Evolutionary conservation across 768 basidiomycete genomes (phyloP), one percentile per base, ranked within the genome.

Genomic region (Panus rudis): DNA sequence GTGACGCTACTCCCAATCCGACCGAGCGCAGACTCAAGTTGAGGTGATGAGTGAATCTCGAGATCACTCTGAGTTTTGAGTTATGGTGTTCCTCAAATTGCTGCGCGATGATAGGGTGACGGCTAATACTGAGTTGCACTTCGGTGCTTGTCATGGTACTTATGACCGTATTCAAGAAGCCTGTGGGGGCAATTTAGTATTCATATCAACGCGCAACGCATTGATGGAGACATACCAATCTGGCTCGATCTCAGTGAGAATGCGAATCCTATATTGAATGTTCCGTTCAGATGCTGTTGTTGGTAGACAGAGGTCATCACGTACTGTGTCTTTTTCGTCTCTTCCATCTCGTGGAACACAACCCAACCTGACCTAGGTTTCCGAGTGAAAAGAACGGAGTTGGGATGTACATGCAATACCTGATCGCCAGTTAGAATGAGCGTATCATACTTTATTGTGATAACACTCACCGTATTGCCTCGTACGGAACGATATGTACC

Each of bases 301-400:
- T n/a, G 35, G 10, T 11, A 1, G 3, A 20, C n/a, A 7, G n/a
- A 11, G 24, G 27, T 19, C 2, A 27, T 21, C 32, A 60, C 86
- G 54, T 53, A 89, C 88, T 89, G 93, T 31, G 81, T 82, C 58
- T 92, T 96, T 52, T 91, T 93, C 0, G 96, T 97, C 63, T 98
- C 94, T 55, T 97, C 84, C 68, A 96, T 81, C 60, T 97, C 92
- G 54, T 97, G 92, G 56, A 84, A 97, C 7, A 99, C 70, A 3
- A 99, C 88, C 90, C 92, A 97, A 6, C 89, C 88, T 1, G 85
- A 84, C 19, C 81, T 75, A 7, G 96, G 88, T 56, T 89, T 92
- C 32, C 96, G 69, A 0, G 91, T 96, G 58, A 98, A 98, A 40
- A 97, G 66, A 6, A 96, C 91, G 1, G 93, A 96, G 6, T 83